Percentiles rank a stretch among this genome's conserved stretches.
phyloP scores from a whole-genome alignment of 257 asterid species.

The Solanum gracilifrons region DNA sequence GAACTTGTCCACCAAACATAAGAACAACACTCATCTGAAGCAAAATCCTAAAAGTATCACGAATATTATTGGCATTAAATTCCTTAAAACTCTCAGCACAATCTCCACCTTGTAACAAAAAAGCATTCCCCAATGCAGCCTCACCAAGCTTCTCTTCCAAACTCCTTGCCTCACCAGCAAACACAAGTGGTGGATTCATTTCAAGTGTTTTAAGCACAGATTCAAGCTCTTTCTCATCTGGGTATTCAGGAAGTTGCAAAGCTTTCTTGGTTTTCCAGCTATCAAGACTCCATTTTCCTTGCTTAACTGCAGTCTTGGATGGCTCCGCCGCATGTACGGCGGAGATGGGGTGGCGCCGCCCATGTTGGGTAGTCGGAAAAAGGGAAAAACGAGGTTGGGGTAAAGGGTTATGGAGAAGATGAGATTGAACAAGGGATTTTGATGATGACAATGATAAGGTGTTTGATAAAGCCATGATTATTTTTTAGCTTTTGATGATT shows the following conservation, averaged over 20 bases:
- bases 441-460: constrained; percentile 36
- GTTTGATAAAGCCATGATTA: constrained; percentile 40
- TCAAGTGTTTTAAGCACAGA: constrained; percentile 47
- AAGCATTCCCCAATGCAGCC: constrained; percentile 75
- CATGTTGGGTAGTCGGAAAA: constrained; percentile 16
- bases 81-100: constrained; percentile 87
- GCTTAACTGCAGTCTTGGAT: constrained; percentile 21
- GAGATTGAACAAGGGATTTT: constrained; percentile 33
- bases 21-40: constrained; percentile 84
- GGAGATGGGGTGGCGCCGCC: constrained; percentile 34
- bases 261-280: constrained; percentile 68
- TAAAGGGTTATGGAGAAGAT: constrained; percentile 11
- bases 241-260: constrained; percentile 75
- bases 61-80: constrained; percentile 61
- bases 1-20: constrained; percentile 77
- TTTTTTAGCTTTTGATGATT: not conserved
- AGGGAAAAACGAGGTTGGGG: constrained; percentile 9
- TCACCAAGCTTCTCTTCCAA: constrained; percentile 73
- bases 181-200: constrained; percentile 67
- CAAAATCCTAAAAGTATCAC: constrained; percentile 68
- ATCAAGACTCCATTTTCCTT: constrained; percentile 37
- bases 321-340: constrained; percentile 77
- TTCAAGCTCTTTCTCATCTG: constrained; percentile 46
- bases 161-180: constrained; percentile 78
- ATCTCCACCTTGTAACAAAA: constrained; percentile 81